Evolutionary conservation across 805 yeast genomes (phyloP), one percentile per base, ranked within the genome.

Genomic region (Candida ulmi): DNA sequence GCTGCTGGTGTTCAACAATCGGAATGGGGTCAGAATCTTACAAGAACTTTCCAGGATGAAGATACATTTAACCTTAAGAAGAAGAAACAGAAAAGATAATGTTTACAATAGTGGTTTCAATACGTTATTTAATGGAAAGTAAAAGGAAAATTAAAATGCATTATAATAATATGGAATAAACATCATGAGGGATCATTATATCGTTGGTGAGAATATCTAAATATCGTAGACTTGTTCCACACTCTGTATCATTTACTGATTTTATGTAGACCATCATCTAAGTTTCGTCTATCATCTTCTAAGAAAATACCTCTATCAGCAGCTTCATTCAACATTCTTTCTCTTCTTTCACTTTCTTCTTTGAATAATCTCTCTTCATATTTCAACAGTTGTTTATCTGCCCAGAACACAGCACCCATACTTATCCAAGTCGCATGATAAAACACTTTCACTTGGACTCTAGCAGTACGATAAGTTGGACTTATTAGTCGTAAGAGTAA

Each of bases 231-330:
- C n/a, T n/a, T n/a, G n/a, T n/a, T n/a, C n/a, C n/a, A n/a, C n/a
- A n/a, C n/a, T n/a, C n/a, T n/a, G n/a, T n/a, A 12, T 8, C 26
- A 30, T 26, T 31, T 6, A 8, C 12, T 12, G 26, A 15, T 35
- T 30, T 21, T 45, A 28, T 37, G 44, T 12, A 37, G 31, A 11
- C 49, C 49, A 18, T 28, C 30, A 26, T 43, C 47, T 11, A 44
- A 15, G 27, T 33, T 40, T 24, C 40, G 15, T 30, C 30, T 39
- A 38, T 54, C 63, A 31, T 65, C 71, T 38, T 68, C 71, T 30
- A 68, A 40, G 36, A 63, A 68, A 15, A 66, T 54, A 3, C 73
- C 74, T 39, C 68, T 57, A 23, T 69, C 72, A 11, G 73, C 73
- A 21, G 72, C 73, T 29, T 66, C 69, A 41, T 67, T 68, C 30